phyloP scores from a whole-genome alignment of 352 stramenopile species.

The Phytophthora aleatoria region DNA sequence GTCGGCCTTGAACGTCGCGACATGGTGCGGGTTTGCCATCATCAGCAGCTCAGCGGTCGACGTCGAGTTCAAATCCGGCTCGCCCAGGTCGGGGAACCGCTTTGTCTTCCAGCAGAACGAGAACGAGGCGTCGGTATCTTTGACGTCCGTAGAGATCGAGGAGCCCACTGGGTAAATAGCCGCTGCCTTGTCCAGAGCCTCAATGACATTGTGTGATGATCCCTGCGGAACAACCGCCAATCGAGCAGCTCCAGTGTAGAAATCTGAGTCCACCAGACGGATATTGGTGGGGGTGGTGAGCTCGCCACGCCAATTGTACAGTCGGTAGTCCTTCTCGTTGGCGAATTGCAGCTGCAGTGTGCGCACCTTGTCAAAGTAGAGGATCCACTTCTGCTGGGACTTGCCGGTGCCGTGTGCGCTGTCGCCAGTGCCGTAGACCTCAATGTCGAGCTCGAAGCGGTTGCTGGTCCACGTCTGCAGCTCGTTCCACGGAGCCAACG shows the following conservation, averaged over 20 bases:
- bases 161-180: conserved; percentile 58
- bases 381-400: conserved; percentile 62
- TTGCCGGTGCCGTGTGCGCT: conserved; percentile 27
- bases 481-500: conserved; percentile 19
- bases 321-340: conserved; percentile 67
- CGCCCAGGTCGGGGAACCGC: conserved; percentile 37
- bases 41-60: conserved; percentile 54
- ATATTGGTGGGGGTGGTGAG: conserved; percentile 76
- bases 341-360: conserved; percentile 72
- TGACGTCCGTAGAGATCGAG: conserved; percentile 46
- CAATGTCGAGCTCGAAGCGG: conserved; percentile 74
- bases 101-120: conserved; percentile 72
- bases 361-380: conserved; percentile 73
- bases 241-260: conserved; percentile 64
- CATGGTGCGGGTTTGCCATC: conserved; percentile 80
- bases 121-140: conserved; percentile 31
- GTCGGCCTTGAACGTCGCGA: conserved; percentile 43
- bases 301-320: conserved; percentile 69
- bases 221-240: conserved; percentile 62
- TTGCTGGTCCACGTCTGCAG: conserved; percentile 56
- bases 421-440: conserved; percentile 60
- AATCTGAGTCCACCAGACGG: conserved; percentile 64
- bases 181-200: conserved; percentile 55
- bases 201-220: conserved; percentile 22
- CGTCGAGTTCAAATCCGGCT: conserved; percentile 21